Conservation (phyloP, 352 stramenopile species). For the Phytophthora tubulina region DNA sequence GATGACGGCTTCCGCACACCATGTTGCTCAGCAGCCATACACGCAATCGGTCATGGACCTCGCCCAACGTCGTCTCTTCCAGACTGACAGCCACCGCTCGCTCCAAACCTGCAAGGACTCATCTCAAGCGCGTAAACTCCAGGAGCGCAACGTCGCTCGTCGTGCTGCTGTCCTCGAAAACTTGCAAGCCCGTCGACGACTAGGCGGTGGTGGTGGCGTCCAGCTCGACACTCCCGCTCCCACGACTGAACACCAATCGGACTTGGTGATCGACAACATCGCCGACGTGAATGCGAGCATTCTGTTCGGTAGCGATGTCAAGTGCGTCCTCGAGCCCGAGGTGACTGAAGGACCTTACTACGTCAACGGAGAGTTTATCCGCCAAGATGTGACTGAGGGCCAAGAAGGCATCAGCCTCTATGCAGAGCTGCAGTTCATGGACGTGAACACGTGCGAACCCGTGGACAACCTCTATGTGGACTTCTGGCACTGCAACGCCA, state of each 20-base stretch:
- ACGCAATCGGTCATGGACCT: conserved; percentile 20
- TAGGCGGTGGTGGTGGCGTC: conserved; percentile 21
- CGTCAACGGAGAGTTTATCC: conserved; percentile 36
- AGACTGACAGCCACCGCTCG: conserved; percentile 24
- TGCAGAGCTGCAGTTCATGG: conserved; percentile 37
- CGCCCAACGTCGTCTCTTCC: conserved; percentile 30
- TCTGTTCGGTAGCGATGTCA: conserved; percentile 32
- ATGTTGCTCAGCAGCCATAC: conserved; percentile 15
- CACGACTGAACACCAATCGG: conserved; percentile 30
- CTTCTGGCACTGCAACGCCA: conserved; percentile 44
- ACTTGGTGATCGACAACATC: conserved; percentile 20
- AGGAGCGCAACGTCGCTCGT: conserved; percentile 19
- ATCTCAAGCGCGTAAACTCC: conserved; percentile 24
- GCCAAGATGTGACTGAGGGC: conserved; percentile 24
- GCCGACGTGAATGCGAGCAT: conserved; percentile 14
- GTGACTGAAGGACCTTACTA: conserved; percentile 41
- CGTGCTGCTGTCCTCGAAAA: conserved; percentile 13
- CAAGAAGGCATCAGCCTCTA: conserved; percentile 36
- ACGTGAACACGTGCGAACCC: conserved; percentile 39
- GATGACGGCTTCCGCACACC: conserved; percentile 14
- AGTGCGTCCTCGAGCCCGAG: conserved; percentile 36
- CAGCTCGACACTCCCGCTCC: conserved; percentile 24
- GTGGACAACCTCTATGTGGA: conserved; percentile 36
- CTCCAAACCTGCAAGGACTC: conserved; percentile 32
- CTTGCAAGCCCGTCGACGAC: conserved; percentile 27